Base-by-base conservation (phyloP, 129 eudicot species). In the Oenanthe sinensis region DNA sequence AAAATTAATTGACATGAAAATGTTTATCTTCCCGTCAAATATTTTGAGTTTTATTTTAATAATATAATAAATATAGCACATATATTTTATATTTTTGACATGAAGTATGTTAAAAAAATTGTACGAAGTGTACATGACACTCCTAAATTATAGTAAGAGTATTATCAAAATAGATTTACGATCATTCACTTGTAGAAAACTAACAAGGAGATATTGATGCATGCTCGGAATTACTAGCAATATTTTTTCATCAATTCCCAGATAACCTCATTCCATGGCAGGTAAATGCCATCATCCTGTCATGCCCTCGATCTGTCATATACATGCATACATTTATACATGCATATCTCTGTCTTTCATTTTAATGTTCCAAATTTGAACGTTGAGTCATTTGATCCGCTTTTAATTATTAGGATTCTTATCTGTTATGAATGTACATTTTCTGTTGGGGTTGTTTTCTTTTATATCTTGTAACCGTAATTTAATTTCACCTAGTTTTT, bases 331-430 rank as follows among this genome's bases (percentile, higher is more conserved):
- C 11, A 44, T 8, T 6, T 44, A 1, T 6, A 44, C 46, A 7
- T 39, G 5, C 46, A 44, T 8, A 44, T 44, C 0, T 49, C 12
- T 49, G 20, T 49, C 42, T 12, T 49, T 49, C 4, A 49, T 49
- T 49, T 49, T 49, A 26, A 28, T 65, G 14, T 22, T 28, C 71
- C 8, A 24, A 65, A 12, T 65, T 67, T 43, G 72, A 67, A 67
- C 39, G 71, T 67, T 14, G 42, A 30, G 22, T 67, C 43, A 67
- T 67, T 13, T 67, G 43, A 67, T 67, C 72, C 72, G 72, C 72
- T 67, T 67, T 67, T 33, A 33, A 33, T 33, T 67, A 65, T 65
- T 65, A 65, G 17, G 71, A 65, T 65, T 65, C 37, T 62, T 28
- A 11, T 62, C 9, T 58, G 9, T 58, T 58, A 65, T 65, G 20